phyloP scores from a whole-genome alignment of 169 alveolate genomes.

The Plasmodium berghei region DNA sequence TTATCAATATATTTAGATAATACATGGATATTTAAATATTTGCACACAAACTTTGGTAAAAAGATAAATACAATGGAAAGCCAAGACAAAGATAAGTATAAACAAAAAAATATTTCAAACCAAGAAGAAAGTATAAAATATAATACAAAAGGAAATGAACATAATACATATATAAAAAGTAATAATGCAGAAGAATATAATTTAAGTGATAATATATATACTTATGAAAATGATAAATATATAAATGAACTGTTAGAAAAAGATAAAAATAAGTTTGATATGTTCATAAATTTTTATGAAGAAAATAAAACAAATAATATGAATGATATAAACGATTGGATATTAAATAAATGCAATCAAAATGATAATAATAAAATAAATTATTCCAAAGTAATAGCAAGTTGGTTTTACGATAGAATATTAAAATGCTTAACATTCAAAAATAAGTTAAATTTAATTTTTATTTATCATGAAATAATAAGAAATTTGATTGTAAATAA shows the following conservation, averaged over 20 bases:
- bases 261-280: constrained; percentile 10
- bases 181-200: too few species aligned
- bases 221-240: background rate
- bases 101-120: too few species aligned
- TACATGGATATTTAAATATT: too few species aligned
- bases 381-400: constrained; percentile 17
- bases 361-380: background rate
- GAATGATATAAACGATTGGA: constrained; percentile 42
- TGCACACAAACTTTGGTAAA: too few species aligned
- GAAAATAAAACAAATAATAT: constrained; percentile 11
- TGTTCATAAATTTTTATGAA: constrained; percentile 22
- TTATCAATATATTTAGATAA: too few species aligned
- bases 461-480: constrained; percentile 38
- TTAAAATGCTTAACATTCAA: constrained; percentile 41
- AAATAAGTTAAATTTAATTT: constrained; percentile 57
- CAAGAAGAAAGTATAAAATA: too few species aligned
- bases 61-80: too few species aligned
- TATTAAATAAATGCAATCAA: constrained; percentile 25
- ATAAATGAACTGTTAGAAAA: constrained; percentile 13
- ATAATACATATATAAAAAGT: too few species aligned
- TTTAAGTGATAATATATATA: background rate
- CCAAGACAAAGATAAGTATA: too few species aligned
- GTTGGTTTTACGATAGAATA: constrained; percentile 33
- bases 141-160: too few species aligned
- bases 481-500: constrained; percentile 11